phyloP scores from a whole-genome alignment of 1,284 basidiomycete species.

The Coriolopsis trogii region DNA sequence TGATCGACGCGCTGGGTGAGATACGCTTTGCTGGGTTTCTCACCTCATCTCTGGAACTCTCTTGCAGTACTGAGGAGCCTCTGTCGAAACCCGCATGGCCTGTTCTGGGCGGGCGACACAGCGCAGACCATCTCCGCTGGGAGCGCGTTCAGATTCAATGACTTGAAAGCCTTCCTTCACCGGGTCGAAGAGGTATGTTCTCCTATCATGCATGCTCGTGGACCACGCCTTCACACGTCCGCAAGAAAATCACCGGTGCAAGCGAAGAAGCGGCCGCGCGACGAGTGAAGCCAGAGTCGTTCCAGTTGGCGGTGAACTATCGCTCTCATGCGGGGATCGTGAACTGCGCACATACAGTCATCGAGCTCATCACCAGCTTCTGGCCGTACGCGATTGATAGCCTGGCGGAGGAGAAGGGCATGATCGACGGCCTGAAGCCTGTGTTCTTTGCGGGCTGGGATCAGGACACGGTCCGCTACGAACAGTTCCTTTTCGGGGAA shows the following conservation, averaged over 20 bases:
- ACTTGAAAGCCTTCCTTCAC: slow-evolving; percentile 68
- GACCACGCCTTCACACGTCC: too few species aligned
- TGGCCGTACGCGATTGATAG: slow-evolving; percentile 71
- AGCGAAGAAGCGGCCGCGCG: too few species aligned
- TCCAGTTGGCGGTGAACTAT: slow-evolving; percentile 68
- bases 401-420: slow-evolving; percentile 58
- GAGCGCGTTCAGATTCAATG: slow-evolving; percentile 72
- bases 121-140: slow-evolving; percentile 77
- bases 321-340: slow-evolving; percentile 71
- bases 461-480: slow-evolving; percentile 51
- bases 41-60: too few species aligned
- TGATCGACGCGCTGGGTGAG: slow-evolving; percentile 66
- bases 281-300: slow-evolving; percentile 43
- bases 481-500: slow-evolving; percentile 59
- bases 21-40: neutral
- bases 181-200: slow-evolving; percentile 59
- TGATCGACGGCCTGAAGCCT: slow-evolving; percentile 62
- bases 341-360: slow-evolving; percentile 65
- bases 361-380: slow-evolving; percentile 61
- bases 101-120: slow-evolving; percentile 82
- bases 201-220: neutral
- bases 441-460: slow-evolving; percentile 62
- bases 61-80: slow-evolving; percentile 59
- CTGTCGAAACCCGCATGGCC: slow-evolving; percentile 64
- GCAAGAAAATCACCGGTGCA: too few species aligned